Evolutionary conservation across 257 asterid species (phyloP).

Genomic region (Ajuga chamaepitys): DNA sequence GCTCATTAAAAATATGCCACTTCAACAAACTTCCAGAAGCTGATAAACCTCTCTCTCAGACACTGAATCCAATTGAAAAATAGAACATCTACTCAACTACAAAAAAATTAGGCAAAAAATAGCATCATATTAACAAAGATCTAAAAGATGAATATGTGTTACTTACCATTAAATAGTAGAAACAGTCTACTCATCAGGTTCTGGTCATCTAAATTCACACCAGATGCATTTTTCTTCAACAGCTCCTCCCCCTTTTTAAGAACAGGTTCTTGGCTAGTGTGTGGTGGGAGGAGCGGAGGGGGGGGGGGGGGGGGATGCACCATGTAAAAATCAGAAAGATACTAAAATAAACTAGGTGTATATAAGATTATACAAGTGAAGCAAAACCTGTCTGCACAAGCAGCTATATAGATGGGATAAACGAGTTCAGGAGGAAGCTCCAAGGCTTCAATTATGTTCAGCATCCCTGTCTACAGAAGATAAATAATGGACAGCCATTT

Average conservation of each 20-base stretch:
- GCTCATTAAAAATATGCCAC: background rate
- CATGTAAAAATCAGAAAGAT: background rate
- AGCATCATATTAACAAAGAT: background rate
- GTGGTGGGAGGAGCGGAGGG: constrained; percentile 15
- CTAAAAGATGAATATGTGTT: constrained; percentile 2
- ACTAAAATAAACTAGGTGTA: background rate
- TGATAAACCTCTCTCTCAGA: background rate
- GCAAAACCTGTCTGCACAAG: constrained; percentile 75
- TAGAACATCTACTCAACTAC: constrained; percentile 5
- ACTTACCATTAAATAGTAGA: constrained; percentile 73
- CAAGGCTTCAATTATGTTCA: constrained; percentile 68
- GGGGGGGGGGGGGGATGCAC: constrained; percentile 14
- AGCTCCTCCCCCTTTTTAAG: constrained; percentile 81
- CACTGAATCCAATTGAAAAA: background rate
- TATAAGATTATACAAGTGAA: constrained; percentile 5
- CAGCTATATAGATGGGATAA: constrained; percentile 77
- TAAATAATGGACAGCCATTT: constrained; percentile 16
- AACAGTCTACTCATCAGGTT: constrained; percentile 63
- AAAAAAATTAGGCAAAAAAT: background rate
- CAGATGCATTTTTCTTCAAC: constrained; percentile 76
- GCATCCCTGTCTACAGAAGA: constrained; percentile 64
- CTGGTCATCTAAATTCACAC: constrained; percentile 73
- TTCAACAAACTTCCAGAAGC: constrained; percentile 13
- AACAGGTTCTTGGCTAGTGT: constrained; percentile 72
- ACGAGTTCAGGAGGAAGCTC: constrained; percentile 72